Base-by-base conservation (phyloP, 176 grass and related monocot species). In the Oryza meridionalis region DNA sequence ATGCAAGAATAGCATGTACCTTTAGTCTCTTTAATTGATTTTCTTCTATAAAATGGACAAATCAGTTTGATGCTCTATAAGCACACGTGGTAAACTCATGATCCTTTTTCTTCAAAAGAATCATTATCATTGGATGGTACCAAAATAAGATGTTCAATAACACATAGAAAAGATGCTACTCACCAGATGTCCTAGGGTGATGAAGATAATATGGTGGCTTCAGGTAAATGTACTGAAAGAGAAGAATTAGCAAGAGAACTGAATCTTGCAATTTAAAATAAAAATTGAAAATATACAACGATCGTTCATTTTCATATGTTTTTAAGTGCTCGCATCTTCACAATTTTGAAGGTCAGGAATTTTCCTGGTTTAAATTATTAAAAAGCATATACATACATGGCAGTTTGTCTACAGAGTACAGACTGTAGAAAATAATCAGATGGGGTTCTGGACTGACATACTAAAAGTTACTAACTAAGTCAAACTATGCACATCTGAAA, bases 401-500 rank as follows among this genome's bases (percentile, higher is more conserved):
- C 42, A 69, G 40, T 32, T 66, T 33, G 22, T 78, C 33, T 43
- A 15, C 47, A 77, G 19, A 55, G 11, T 80, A 29, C 46, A 58
- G 16, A 58, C 19, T 58, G 17, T 17, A 58, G 19, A 6, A 5
- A 58, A 58, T 47, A 53, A 37, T 76, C 25, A 45, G 65, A 78
- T 78, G 45, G 6, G 47, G 29, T 59, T 50, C 49, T 53, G 50
- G 16, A 53, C 16, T n/a, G 19, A n/a, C 22, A 49, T 47, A 31
- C 26, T 82, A 46, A 27, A 11, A 37, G 68, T 58, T 70, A 68
- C 77, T 33, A 50, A 19, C 21, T 3, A 19, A 15, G 22, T 63
- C 37, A 45, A 45, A 64, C 33, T 73, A 64, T 73, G 53, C 45
- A 73, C 16, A 84, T 84, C 22, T 1, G 32, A 58, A 43, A 79